Base-by-base conservation (phyloP, 2,329 filamentous ascomycete species). In the Alternaria sp. region DNA sequence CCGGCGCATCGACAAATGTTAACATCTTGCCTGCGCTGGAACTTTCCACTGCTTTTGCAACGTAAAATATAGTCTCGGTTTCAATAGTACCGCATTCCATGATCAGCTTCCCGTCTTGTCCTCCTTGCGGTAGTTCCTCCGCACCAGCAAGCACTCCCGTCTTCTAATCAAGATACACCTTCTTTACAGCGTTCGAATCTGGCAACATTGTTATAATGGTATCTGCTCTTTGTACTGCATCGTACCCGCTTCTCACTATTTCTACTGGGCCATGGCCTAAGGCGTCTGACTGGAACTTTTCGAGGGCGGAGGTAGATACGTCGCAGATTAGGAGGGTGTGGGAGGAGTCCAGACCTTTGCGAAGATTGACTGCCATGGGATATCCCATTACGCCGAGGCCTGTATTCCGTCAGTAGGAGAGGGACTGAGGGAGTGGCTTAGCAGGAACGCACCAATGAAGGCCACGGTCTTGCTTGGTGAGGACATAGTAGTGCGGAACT, bases 81-180 rank as follows among this genome's bases (percentile, higher is more conserved):
- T 98, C 94, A 71, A 98, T 98, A n/a, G 94, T 98, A 3, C 93
- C 97, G 78, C 91, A 94, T 78, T 98, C 94, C 75, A 98, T 94
- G 77, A 96, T 97, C 59, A 97, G 80, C 42, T 92, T 89, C 51
- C 88, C 80, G 82, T 82, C 40, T 33, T 17, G 17, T 17, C 34
- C 13, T 80, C 28, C 21, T 49, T 41, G 3, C 2, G n/a, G 74
- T 68, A 21, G 8, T n/a, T 78, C 65, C 44, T 78, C 72, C n/a
- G 76, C 77, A 4, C 76, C 78, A 1, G 76, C 71, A 7, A 80
- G 69, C 24, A 83, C 74, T 34, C 80, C 81, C 2, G 67, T 78
- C 7, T 61, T 54, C 2, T 71, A 66, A 21, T 81, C 77, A 14
- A 84, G 76, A 58, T 80, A 80, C 11, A 80, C 78, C 24, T 68